phyloP scores from a whole-genome alignment of 1,139 yeast genomes.

The Suhomyces guaymorum region DNA sequence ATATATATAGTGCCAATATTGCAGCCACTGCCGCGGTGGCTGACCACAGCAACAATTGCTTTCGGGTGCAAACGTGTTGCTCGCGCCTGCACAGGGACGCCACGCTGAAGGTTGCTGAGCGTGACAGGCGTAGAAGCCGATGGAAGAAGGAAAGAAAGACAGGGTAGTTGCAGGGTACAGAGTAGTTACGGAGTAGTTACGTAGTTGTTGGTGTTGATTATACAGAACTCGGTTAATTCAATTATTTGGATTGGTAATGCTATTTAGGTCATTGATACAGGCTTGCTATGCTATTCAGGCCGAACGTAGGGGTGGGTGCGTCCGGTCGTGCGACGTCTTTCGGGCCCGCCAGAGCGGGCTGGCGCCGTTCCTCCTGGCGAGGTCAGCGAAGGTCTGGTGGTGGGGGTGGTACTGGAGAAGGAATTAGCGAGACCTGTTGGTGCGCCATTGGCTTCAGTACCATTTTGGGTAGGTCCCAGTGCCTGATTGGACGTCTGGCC shows the following conservation, averaged over 20 bases:
- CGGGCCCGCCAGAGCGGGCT: constrained; percentile 29
- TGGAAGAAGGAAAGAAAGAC: too few relatives aligned
- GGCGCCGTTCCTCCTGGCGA: constrained; percentile 1
- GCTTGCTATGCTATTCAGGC: constrained; percentile 19
- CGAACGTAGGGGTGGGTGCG: constrained; percentile 35
- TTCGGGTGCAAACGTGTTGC: constrained; percentile 5
- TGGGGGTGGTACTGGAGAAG: background rate
- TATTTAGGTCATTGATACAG: too few relatives aligned
- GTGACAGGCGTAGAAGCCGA: too few relatives aligned
- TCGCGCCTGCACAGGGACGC: background rate
- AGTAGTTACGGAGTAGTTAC: too few relatives aligned
- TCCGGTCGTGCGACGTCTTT: constrained; percentile 28
- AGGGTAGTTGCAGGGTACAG: too few relatives aligned
- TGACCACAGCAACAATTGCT: constrained; percentile 10
- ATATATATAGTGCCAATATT: constrained; percentile 1
- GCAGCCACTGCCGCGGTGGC: background rate
- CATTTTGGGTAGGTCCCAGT: background rate
- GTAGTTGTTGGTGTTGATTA: too few relatives aligned
- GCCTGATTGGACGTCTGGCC: background rate
- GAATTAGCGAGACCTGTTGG: too few relatives aligned
- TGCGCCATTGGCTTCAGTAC: background rate
- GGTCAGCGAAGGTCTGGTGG: background rate
- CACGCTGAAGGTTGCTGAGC: background rate
- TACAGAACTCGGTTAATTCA: too few relatives aligned
- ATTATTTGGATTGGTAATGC: too few relatives aligned